Evolutionary conservation across 805 yeast genomes (phyloP).

Genomic region (Clavispora carvajalis): DNA sequence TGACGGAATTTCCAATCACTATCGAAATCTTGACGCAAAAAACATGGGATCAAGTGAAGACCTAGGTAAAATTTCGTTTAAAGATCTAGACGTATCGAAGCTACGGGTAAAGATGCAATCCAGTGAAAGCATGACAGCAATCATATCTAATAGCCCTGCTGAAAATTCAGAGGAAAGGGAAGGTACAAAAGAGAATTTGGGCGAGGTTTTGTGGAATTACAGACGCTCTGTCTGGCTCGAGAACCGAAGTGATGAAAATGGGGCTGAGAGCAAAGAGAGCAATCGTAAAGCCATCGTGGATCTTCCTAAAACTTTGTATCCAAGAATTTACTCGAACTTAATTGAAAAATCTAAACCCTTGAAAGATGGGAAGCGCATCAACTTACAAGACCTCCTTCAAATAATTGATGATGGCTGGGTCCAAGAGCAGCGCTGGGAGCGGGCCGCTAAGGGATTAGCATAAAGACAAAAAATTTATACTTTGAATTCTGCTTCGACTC

Average conservation of each 20-base stretch:
- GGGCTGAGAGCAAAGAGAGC: not conserved
- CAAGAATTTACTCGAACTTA: conserved; percentile 60
- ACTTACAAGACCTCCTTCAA: conserved; percentile 64
- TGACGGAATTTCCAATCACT: conserved; percentile 11
- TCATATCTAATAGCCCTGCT: not conserved
- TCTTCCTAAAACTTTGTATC: conserved; percentile 47
- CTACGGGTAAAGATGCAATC: conserved; percentile 1
- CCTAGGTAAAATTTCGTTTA: not conserved
- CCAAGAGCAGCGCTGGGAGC: conserved; percentile 69
- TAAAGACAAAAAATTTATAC: too few relatives aligned
- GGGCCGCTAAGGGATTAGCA: conserved; percentile 40
- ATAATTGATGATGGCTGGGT: conserved; percentile 84
- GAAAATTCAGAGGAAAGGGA: not conserved
- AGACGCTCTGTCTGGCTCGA: conserved; percentile 65
- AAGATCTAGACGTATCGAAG: not conserved
- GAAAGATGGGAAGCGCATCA: conserved; percentile 55
- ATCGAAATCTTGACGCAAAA: not conserved
- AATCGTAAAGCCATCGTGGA: conserved; percentile 16
- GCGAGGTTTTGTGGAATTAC: conserved; percentile 62
- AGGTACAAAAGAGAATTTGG: conserved; percentile 26
- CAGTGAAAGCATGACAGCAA: not conserved
- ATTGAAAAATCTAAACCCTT: conserved; percentile 66
- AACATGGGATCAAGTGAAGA: not conserved
- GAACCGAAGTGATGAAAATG: not conserved
- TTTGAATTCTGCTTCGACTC: too few relatives aligned